Evolutionary conservation across 495 filamentous ascomycete species (phyloP), one percentile per base, ranked within the genome.

Genomic region (Elasticomyces elasticus): DNA sequence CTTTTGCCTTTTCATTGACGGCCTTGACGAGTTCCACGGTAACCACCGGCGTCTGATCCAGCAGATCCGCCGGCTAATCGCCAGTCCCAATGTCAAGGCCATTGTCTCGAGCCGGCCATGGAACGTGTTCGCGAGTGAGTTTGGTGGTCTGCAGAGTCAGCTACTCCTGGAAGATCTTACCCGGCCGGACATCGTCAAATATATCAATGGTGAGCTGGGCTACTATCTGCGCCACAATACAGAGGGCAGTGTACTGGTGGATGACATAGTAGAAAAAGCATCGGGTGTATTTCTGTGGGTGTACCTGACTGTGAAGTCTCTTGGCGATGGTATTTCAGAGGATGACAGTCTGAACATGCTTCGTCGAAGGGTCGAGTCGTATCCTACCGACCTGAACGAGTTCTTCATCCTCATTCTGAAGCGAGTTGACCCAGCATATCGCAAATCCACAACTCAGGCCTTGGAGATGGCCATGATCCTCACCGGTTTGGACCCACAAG

Each of bases 261-360:
- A 40, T 13, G 56, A 60, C 19, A 60, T 66, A 19, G n/a, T 35
- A 2, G 37, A 47, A 6, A 61, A 54, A 48, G 56, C 64, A 10
- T 43, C 64, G 15, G 64, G 64, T 5, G 59, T 66, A 0, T 66
- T 66, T 37, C 40, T 66, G 1, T 66, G 61, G 63, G 63, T 66
- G 0, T 59, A 47, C 37, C 55, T 66, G 9, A 58, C 62, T 0
- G 55, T 64, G 20, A 61, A 50, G 9, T 62, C 58, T 1, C 42
- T 66, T 1, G 7, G 59, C 5, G 38, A 51, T 42, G 61, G 61
- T 0, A 19, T 66, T 0, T 9, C 2, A 28, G 55, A 60, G 13
- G 43, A 28, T 22, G 63, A 65, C 38, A 50, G 37, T 28, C 27
- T 61, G 1, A 26, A 40, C n/a, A 20, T 44, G 23, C 40, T 65